Evolutionary conservation across 2,329 filamentous ascomycete species (phyloP).

Genomic region (Truncatella angustata): DNA sequence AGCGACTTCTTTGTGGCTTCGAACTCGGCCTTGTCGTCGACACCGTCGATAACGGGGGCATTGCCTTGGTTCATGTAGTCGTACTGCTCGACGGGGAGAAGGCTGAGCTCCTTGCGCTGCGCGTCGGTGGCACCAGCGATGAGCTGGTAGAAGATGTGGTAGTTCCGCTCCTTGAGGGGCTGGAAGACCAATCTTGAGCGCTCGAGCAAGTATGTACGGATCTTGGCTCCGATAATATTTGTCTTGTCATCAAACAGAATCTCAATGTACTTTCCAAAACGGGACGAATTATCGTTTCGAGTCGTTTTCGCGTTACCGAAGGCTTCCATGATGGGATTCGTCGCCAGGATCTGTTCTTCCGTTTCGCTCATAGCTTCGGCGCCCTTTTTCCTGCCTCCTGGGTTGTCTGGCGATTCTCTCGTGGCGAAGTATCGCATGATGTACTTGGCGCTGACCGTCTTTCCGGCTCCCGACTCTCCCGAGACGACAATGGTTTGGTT

Average conservation of each 20-base stretch:
- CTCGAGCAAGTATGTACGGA: slow-evolving; percentile 92
- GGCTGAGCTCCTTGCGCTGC: slow-evolving; percentile 74
- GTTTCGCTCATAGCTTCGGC: slow-evolving; percentile 90
- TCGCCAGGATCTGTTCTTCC: slow-evolving; percentile 96
- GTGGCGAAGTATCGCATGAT: slow-evolving; percentile 99
- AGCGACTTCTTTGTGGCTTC: slow-evolving; percentile 83
- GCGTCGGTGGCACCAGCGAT: slow-evolving; percentile 86
- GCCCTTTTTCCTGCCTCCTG: slow-evolving; percentile 74
- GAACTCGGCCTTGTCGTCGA: slow-evolving; percentile 95
- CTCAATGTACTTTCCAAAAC: slow-evolving; percentile 99
- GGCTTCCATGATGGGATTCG: slow-evolving; percentile 99
- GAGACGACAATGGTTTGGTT: slow-evolving; percentile 99
- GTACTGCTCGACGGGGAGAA: slow-evolving; percentile 84
- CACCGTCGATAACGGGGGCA: slow-evolving; percentile 84
- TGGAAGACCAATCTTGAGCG: slow-evolving; percentile 96
- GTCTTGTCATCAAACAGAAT: slow-evolving; percentile 97
- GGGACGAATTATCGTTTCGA: slow-evolving; percentile 96
- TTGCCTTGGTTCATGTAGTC: slow-evolving; percentile 96
- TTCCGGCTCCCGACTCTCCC: slow-evolving; percentile 96
- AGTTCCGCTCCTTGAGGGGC: slow-evolving; percentile 95
- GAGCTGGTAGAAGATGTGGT: slow-evolving; percentile 98
- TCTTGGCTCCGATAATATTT: slow-evolving; percentile 97
- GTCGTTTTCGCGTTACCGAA: slow-evolving; percentile 99
- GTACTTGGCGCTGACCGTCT: slow-evolving; percentile 99
- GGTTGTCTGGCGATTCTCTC: slow-evolving; percentile 87